A percentile compares a stretch with the other conserved stretches of the same genome.
Conservation (phyloP, 1,139 yeast genomes). For the Candida smagusa region DNA sequence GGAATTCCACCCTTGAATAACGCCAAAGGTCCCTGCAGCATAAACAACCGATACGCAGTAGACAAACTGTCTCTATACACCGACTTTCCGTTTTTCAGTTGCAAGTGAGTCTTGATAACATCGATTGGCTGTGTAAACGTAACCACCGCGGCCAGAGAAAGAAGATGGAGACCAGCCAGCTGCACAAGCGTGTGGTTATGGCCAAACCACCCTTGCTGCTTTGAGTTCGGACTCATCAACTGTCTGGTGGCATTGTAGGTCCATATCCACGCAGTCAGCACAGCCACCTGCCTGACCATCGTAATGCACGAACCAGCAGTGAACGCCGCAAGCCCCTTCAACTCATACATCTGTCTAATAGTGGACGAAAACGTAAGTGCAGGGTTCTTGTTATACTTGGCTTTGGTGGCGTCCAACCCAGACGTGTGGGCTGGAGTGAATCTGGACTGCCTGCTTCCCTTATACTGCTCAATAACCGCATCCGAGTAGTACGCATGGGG, state of each 20-base stretch:
- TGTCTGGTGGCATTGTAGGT: slow-evolving; percentile 79
- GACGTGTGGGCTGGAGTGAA: slow-evolving; percentile 15
- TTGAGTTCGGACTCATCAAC: slow-evolving; percentile 46
- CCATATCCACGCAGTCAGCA: slow-evolving; percentile 80
- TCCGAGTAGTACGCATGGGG: slow-evolving; percentile 44
- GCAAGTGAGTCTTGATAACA: slow-evolving; percentile 85
- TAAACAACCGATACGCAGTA: slow-evolving; percentile 69
- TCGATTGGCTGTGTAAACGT: slow-evolving; percentile 88
- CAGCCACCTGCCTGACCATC: slow-evolving; percentile 70
- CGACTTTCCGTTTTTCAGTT: slow-evolving; percentile 63
- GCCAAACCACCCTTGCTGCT: slow-evolving; percentile 47
- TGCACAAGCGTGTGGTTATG: slow-evolving; percentile 38
- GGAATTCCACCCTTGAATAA: slow-evolving; percentile 84
- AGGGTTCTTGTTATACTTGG: slow-evolving; percentile 50
- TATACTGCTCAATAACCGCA: slow-evolving; percentile 31
- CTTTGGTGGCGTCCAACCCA: slow-evolving; percentile 26
- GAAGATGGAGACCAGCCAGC: slow-evolving; percentile 51
- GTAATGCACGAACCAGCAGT: slow-evolving; percentile 83
- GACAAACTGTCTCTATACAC: slow-evolving; percentile 66
- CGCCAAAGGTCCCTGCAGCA: slow-evolving; percentile 60
- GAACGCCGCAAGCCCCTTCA: slow-evolving; percentile 79
- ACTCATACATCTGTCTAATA: slow-evolving; percentile 60
- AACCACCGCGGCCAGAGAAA: slow-evolving; percentile 65
- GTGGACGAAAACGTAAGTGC: slow-evolving; percentile 53
- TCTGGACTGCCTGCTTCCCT: slow-evolving; percentile 24